Evolutionary conservation across 345 rosid species (phyloP), one percentile per base, ranked within the genome.

Genomic region (Linum lewisii): DNA sequence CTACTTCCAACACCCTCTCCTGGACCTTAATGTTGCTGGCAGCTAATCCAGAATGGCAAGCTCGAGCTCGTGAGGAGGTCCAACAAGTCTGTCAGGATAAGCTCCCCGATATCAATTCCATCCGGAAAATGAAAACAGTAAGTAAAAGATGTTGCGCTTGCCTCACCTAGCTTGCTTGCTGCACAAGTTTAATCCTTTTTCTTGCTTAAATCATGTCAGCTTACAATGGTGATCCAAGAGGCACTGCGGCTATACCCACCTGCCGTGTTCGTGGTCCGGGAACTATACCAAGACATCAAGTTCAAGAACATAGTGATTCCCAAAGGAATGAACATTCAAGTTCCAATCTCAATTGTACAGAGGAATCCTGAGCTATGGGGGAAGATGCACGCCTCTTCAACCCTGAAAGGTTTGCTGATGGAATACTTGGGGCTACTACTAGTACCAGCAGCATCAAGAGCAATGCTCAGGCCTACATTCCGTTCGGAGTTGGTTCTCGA

Each of bases 121-220:
- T 72, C 29, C 64, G 52, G n/a, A 69, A 64, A 24, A 69, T 76
- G 72, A 61, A 72, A 66, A 52, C 20, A 22, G 79, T 65, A 59
- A 69, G 72, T 61, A 7, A 42, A 0, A 34, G 0, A 38, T 38
- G 1, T 26, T 26, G 34, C n/a, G n/a, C n/a, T n/a, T n/a, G n/a
- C n/a, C n/a, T n/a, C n/a, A n/a, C n/a, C 1, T 29, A 4, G 34
- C 4, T 29, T 29, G 34, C 2, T 29, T 47, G 21, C 38, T 21
- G 29, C 57, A 15, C 13, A 22, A 23, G 26, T 11, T 23, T 6
- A 2, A 52, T 52, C 11, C 22, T 52, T 29, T 29, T 29, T 0
- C 6, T 26, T 26, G 32, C 32, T 26, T 6, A 26, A 26, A 26
- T 18, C 8, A 14, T 21, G 36, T 63, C 69, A 72, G 80, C 53